A percentile compares a stretch with the other conserved stretches of the same genome.
Evolutionary conservation across 176 grass and related monocot genomes (phyloP).

Genomic region (Tillandsia fasciculata): DNA sequence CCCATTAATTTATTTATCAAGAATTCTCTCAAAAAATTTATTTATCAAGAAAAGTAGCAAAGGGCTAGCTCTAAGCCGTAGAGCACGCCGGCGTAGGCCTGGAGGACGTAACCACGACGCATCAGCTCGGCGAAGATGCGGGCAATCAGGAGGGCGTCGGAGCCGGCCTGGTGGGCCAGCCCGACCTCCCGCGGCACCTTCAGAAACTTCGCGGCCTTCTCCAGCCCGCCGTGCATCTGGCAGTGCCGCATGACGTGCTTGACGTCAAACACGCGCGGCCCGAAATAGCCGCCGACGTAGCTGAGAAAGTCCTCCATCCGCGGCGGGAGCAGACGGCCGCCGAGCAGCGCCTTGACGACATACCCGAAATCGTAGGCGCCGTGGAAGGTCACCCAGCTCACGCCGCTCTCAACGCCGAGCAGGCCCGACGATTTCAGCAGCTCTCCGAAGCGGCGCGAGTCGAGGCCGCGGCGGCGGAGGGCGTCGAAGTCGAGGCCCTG

Average conservation of each 20-base stretch:
- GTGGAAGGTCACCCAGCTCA: constrained; percentile 21
- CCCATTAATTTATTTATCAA: too few species aligned
- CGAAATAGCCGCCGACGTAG: neutral
- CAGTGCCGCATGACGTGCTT: constrained; percentile 21
- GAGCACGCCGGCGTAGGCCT: constrained; percentile 31
- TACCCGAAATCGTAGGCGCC: constrained; percentile 31
- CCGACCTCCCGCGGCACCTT: neutral
- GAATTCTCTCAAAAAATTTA: too few species aligned
- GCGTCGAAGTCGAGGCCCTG: constrained; percentile 22
- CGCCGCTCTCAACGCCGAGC: neutral
- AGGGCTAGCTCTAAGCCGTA: constrained; percentile 31
- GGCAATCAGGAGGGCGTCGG: constrained; percentile 27
- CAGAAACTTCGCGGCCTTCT: constrained; percentile 8
- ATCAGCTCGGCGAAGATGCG: constrained; percentile 20
- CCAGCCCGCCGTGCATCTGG: constrained; percentile 18
- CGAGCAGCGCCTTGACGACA: constrained; percentile 11
- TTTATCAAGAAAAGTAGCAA: too few species aligned
- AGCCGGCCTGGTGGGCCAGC: constrained; percentile 23
- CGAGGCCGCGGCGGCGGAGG: neutral
- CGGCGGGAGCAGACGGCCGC: constrained; percentile 4
- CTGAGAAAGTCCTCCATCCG: constrained; percentile 12
- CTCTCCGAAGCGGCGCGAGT: neutral
- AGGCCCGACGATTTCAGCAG: neutral
- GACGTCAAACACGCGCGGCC: constrained; percentile 21
- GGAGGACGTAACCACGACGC: constrained; percentile 5